Conservation (phyloP, 805 yeast genomes). For the Hemisphaericaspora nanyangensis region DNA sequence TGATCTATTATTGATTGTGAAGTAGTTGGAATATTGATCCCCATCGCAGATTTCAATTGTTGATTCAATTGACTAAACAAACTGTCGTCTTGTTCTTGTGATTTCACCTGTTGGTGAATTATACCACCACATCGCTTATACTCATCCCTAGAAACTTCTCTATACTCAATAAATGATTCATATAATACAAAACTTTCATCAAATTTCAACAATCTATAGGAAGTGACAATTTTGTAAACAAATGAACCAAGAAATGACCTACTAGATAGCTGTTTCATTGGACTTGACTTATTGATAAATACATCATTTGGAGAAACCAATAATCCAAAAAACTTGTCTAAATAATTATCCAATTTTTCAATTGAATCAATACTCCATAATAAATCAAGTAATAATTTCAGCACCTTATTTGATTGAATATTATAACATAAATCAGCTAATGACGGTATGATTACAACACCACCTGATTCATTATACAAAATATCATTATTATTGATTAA, state of each 20-base stretch:
- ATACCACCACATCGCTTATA: slow-evolving; percentile 13
- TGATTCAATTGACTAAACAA: slow-evolving; percentile 15
- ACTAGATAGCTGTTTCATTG: slow-evolving; percentile 12
- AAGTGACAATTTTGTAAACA: slow-evolving; percentile 26
- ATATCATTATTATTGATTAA: slow-evolving; percentile 28
- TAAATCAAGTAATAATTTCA: slow-evolving; percentile 27
- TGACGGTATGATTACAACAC: slow-evolving; percentile 26
- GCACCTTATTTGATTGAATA: slow-evolving; percentile 27
- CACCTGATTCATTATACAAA: slow-evolving; percentile 17
- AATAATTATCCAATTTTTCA: slow-evolving; percentile 38
- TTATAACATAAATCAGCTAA: slow-evolving; percentile 23
- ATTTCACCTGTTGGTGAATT: slow-evolving; percentile 1
- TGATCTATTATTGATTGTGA: background rate
- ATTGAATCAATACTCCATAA: slow-evolving; percentile 48
- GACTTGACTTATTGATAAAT: background rate
- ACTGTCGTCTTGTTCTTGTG: slow-evolving; percentile 7
- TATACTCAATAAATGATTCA: slow-evolving; percentile 31
- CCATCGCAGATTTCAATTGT: slow-evolving; percentile 10
- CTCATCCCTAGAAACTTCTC: slow-evolving; percentile 22
- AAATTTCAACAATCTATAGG: slow-evolving; percentile 31
- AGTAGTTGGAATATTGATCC: slow-evolving; percentile 5
- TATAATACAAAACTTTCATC: slow-evolving; percentile 33
- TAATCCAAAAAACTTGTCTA: background rate
- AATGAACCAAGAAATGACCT: slow-evolving; percentile 29
- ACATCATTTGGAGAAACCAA: background rate